Base-by-base conservation (phyloP, 768 basidiomycete genomes). In the Termitomyces sp. region DNA sequence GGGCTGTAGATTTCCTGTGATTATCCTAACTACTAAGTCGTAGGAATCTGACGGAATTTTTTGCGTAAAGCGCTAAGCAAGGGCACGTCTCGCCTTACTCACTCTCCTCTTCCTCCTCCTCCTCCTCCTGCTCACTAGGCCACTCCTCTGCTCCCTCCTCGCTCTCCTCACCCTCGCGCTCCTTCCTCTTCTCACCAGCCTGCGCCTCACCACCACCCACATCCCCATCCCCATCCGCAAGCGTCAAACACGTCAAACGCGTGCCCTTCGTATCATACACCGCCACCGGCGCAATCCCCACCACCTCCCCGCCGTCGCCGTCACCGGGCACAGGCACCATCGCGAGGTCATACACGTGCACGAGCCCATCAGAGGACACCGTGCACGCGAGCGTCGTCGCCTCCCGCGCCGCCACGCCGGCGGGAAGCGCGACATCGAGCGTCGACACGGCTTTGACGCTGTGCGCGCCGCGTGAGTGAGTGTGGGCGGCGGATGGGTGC, bases 291-390 rank as follows among this genome's bases (percentile, higher is more conserved):
- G 37, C 31, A 12, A 68, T 63, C 36, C 66, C 68, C 29, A 64
- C 67, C 20, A 59, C 72, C 2, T 55, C 61, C 18, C 56, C 62
- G 2, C 49, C 62, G 2, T 46, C 62, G 9, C 45, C 42, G 37
- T 52, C 26, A 2, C 63, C 60, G 24, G 84, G 78, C 4, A 63
- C 60, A 26, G 85, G 79, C 3, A 89, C 64, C 6, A 70, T 65
- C 1, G 80, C 77, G 56, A 93, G 72, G 68, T 94, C 87, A 69
- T 87, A 94, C 20, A 94, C 66, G 61, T 85, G 82, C 56, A 94
- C 81, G 58, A 84, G 83, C 7, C 97, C 97, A 58, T 98, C 97
- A 0, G 96, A 97, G 0, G 94, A 98, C 16, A 84, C 85, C 2
- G 93, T 90, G 61, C 85, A 82, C 3, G 84, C 80, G 24, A 90